Conservation (phyloP, 164 flowering plant genomes). For the Aristolochia fimbriata region DNA sequence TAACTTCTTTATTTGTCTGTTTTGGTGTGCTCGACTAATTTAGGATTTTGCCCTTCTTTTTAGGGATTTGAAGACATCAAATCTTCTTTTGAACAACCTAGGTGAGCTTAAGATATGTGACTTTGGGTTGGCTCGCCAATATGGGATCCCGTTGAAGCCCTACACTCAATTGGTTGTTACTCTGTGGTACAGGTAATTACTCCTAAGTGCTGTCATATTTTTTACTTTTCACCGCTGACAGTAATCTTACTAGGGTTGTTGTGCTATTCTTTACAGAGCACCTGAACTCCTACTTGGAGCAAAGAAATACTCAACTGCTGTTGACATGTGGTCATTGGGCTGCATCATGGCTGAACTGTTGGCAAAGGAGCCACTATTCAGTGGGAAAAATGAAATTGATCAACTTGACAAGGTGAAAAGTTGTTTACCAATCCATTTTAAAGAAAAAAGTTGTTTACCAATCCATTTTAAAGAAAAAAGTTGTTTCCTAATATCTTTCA, state of each 20-base stretch:
- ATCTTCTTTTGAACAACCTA: conserved; percentile 78
- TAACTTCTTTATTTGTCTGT: neutral
- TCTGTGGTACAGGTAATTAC: conserved; percentile 86
- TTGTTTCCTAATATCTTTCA: neutral
- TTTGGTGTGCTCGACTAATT: too few relatives aligned
- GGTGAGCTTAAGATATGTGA: conserved; percentile 98
- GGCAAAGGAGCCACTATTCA: conserved; percentile 75
- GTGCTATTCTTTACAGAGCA: conserved; percentile 43
- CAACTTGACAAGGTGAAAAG: conserved; percentile 79
- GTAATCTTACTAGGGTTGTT: neutral
- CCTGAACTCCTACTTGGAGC: conserved; percentile 94
- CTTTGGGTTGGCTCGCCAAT: conserved; percentile 98
- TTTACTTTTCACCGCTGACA: neutral
- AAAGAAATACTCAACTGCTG: conserved; percentile 88
- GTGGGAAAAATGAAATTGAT: conserved; percentile 86
- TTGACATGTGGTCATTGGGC: conserved; percentile 99
- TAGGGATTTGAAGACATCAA: conserved; percentile 89
- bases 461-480: too few relatives aligned
- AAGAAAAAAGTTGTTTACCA: too few relatives aligned
- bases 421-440: too few relatives aligned
- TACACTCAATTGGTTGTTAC: conserved; percentile 97
- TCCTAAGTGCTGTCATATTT: too few relatives aligned
- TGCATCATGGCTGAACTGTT: conserved; percentile 97
- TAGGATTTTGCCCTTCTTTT: neutral
- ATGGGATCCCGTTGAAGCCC: conserved; percentile 94